phyloP scores from a whole-genome alignment of 1,139 yeast genomes.

The Kodamaea sp. region DNA sequence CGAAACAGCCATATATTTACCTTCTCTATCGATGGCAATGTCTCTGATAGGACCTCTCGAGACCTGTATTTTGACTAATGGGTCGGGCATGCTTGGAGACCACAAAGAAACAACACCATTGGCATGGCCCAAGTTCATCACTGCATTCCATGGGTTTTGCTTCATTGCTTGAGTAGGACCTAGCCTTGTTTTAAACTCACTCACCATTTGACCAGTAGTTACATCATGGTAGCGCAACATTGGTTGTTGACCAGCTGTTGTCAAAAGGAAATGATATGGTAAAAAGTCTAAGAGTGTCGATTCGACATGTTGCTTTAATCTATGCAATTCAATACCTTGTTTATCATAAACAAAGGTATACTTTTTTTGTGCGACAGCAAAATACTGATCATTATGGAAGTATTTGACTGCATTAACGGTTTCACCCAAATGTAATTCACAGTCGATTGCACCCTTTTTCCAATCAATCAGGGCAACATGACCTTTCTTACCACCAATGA shows the following conservation, averaged over 20 bases:
- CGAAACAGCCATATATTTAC: constrained; percentile 89
- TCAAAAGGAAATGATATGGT: constrained; percentile 87
- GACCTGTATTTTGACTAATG: constrained; percentile 77
- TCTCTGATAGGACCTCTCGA: constrained; percentile 87
- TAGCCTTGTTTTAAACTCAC: constrained; percentile 79
- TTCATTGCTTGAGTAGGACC: constrained; percentile 89
- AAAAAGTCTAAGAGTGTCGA: constrained; percentile 79
- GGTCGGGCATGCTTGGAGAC: constrained; percentile 88
- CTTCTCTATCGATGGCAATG: constrained; percentile 85
- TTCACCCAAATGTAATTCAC: constrained; percentile 83
- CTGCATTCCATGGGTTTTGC: constrained; percentile 95
- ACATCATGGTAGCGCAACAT: constrained; percentile 91
- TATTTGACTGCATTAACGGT: constrained; percentile 88
- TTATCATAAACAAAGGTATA: constrained; percentile 90
- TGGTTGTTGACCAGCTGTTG: constrained; percentile 86
- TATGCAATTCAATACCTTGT: constrained; percentile 87
- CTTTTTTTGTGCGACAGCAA: constrained; percentile 96
- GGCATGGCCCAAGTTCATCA: constrained; percentile 87
- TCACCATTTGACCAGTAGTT: constrained; percentile 82
- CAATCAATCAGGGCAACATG: constrained; percentile 96
- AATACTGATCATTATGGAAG: constrained; percentile 86
- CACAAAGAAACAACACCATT: constrained; percentile 92
- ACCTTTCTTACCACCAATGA: constrained; percentile 87
- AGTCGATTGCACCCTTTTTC: constrained; percentile 77
- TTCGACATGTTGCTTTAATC: constrained; percentile 86